Base-by-base conservation (phyloP, 2,329 filamentous ascomycete species). In the Aurifilum marmelostoma region DNA sequence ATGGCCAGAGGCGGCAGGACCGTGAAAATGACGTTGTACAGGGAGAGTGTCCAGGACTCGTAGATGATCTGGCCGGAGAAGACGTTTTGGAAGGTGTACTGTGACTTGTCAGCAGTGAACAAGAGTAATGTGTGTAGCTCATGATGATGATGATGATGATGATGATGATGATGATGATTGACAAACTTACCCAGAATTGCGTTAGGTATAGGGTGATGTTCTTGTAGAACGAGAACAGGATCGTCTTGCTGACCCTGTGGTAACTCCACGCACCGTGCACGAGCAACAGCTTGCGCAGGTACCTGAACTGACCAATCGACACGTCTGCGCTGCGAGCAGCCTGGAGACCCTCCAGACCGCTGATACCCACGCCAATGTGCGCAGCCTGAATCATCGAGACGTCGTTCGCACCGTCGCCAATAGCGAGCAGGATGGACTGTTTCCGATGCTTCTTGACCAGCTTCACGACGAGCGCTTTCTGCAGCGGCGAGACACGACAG, bases 341-440 rank as follows among this genome's bases (percentile, higher is more conserved):
- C 81, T 99, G 96, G 0, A 99, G 88, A 85, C 96, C 96, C 85
- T 99, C 96, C 73, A 97, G 88, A 80, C 96, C 96, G 76, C 94
- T 97, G 79, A 99, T 99, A 80, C 96, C 96, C 59, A 99, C 93
- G 73, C 96, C 96, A 73, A 99, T 97, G 78, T 99, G 96, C 16
- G 96, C 96, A 14, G 96, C 96, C 83, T 99, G 96, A 67, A 99
- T 99, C 96, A 99, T 99, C 24, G 95, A 97, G n/a, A 99, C 96
- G 76, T 99, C 96, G 81, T 99, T 99, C 61, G 96, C 96, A 73
- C 96, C 96, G 76, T 99, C 96, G 74, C 96, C 96, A 78, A 99
- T 97, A 65, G 96, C 96, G 64, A 99, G 88, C 66, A 97, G 89
- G 74, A 99, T 94, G 16, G 93, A 89, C 77, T 97, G 92, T 73